A percentile compares a stretch with the other conserved stretches of the same genome.
Conservation (phyloP, 1,284 basidiomycete genomes). For the Blastosporella zonata region DNA sequence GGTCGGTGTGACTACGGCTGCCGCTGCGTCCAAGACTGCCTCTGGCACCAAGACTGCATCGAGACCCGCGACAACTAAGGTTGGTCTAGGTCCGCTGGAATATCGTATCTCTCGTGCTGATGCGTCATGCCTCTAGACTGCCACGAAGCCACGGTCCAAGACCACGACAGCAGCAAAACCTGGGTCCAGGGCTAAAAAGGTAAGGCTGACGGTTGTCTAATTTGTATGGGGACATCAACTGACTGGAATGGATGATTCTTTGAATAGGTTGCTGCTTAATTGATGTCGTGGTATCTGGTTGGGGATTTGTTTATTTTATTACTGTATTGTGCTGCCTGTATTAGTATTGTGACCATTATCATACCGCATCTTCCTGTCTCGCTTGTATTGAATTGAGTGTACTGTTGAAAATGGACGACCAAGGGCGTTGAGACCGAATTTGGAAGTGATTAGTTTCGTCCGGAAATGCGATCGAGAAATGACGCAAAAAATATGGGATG, state of each 20-base stretch:
- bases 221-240: conserved; percentile 8
- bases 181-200: conserved; percentile 33
- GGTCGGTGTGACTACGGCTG: not conserved
- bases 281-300: conserved; percentile 14
- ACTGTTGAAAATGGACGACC: not conserved
- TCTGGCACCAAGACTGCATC: conserved; percentile 17
- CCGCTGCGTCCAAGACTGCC: conserved; percentile 32
- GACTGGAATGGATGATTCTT: conserved; percentile 5
- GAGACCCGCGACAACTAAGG: conserved; percentile 24
- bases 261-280: conserved; percentile 25
- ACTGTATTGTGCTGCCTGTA: conserved; percentile 17
- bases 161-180: conserved; percentile 27
- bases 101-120: conserved; percentile 9
- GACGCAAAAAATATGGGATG: conserved; percentile 1
- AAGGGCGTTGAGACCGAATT: conserved; percentile 1
- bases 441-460: conserved; percentile 3
- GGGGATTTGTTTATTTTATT: conserved; percentile 23
- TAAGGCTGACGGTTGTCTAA: conserved; percentile 7
- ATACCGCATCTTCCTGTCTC: conserved; percentile 7
- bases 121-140: conserved; percentile 16
- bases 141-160: conserved; percentile 34
- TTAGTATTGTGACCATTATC: conserved; percentile 18
- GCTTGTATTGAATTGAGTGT: not conserved
- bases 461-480: conserved; percentile 7
- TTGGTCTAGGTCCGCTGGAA: not conserved